A percentile compares a stretch with the other conserved stretches of the same genome.
Evolutionary conservation across 2,329 filamentous ascomycete genomes (phyloP).

Genomic region (Apiospora koreana): DNA sequence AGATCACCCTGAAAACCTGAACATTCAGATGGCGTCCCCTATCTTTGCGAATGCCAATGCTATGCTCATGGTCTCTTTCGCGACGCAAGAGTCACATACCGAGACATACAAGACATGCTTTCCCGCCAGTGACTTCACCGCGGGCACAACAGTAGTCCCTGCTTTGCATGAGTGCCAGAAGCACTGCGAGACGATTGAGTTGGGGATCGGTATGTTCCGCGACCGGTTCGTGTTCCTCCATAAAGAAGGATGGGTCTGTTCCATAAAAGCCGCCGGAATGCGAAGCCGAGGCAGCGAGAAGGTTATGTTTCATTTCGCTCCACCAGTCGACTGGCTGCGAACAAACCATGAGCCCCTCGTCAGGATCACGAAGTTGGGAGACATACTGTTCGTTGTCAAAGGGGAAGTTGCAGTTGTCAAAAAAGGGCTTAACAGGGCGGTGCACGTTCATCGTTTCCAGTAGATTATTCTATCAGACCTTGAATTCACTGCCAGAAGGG

Average conservation of each 20-base stretch:
- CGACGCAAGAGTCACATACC: not conserved
- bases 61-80: not conserved
- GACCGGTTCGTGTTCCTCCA: constrained; percentile 13
- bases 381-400: not conserved
- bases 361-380: not conserved
- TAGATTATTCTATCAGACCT: no score
- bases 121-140: not conserved
- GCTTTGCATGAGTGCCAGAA: not conserved
- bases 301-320: constrained; percentile 12
- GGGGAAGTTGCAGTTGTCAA: not conserved
- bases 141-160: not conserved
- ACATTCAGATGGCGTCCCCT: not conserved
- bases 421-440: not conserved
- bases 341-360: not conserved
- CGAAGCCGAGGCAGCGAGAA: not conserved
- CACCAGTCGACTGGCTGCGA: constrained; percentile 12
- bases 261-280: constrained; percentile 5
- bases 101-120: not conserved
- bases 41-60: not conserved
- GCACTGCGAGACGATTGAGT: not conserved
- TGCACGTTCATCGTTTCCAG: not conserved
- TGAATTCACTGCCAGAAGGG: no score
- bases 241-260: constrained; percentile 14
- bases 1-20: not conserved
- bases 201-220: not conserved